A percentile compares a stretch with the other conserved stretches of the same genome.
phyloP scores from a whole-genome alignment of 176 grass and related monocot genomes.

The Poa pratensis region DNA sequence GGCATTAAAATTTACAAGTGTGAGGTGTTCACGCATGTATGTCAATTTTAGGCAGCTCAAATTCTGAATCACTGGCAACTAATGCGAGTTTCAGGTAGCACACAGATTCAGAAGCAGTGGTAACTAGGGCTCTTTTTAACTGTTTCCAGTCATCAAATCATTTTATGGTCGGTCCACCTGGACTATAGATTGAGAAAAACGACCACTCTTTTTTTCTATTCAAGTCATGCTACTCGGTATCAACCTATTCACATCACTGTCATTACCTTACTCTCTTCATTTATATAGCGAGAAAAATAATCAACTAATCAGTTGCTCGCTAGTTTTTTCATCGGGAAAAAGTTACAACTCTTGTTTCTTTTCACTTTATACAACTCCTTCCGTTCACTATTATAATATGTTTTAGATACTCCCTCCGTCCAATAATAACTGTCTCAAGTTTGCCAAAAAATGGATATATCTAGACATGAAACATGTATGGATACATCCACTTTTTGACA shows the following conservation, averaged over 20 bases:
- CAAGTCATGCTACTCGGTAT: background rate
- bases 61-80: constrained; percentile 28
- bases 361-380: background rate
- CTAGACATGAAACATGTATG: too few species aligned
- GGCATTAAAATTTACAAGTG: background rate
- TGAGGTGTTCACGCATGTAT: background rate
- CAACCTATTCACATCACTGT: constrained; percentile 15
- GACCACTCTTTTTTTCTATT: constrained; percentile 20
- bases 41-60: constrained; percentile 11
- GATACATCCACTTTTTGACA: too few species aligned
- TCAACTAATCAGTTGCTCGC: background rate
- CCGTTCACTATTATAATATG: too few species aligned
- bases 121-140: background rate
- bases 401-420: too few species aligned
- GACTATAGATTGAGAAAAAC: constrained; percentile 13
- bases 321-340: constrained; percentile 24
- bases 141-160: constrained; percentile 8
- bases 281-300: background rate
- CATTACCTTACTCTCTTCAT: background rate
- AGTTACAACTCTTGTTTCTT: background rate
- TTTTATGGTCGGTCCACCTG: background rate
- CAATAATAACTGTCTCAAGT: too few species aligned
- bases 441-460: too few species aligned
- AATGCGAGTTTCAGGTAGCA: constrained; percentile 22
- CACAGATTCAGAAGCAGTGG: constrained; percentile 31